phyloP scores from a whole-genome alignment of 768 basidiomycete genomes.

The Pleurotus citrinopileatus region DNA sequence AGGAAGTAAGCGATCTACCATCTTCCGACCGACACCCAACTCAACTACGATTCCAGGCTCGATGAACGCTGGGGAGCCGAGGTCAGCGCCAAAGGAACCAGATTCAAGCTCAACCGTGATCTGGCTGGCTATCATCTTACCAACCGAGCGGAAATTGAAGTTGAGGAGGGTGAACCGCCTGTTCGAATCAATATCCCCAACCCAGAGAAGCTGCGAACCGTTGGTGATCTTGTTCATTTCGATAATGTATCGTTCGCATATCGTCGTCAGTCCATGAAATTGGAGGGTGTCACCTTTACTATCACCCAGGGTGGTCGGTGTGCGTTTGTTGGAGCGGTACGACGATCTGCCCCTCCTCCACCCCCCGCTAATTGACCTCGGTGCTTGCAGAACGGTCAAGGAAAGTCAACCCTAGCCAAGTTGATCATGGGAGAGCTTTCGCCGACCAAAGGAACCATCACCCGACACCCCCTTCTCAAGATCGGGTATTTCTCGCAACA shows the following conservation, averaged over 20 bases:
- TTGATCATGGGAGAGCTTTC: conserved; percentile 29
- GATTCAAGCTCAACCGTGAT: conserved; percentile 61
- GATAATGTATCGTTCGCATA: conserved; percentile 32
- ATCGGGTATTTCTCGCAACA: conserved; percentile 66
- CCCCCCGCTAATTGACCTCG: conserved; percentile 14
- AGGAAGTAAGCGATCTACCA: conserved; percentile 36
- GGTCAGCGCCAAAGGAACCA: conserved; percentile 36
- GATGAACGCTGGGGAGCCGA: conserved; percentile 34
- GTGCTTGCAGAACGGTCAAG: conserved; percentile 47
- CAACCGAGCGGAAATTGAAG: conserved; percentile 34
- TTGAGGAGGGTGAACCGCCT: conserved; percentile 33
- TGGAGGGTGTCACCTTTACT: conserved; percentile 31
- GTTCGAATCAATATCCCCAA: conserved; percentile 31
- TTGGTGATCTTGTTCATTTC: conserved; percentile 30
- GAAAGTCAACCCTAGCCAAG: conserved; percentile 57
- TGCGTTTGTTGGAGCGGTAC: conserved; percentile 36
- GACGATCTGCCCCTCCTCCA: conserved; percentile 1
- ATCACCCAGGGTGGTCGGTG: conserved; percentile 34
- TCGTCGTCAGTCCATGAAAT: conserved; percentile 17
- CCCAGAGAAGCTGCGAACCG: conserved; percentile 25
- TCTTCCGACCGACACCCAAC: neutral
- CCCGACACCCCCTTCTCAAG: conserved; percentile 47
- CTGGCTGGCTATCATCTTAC: conserved; percentile 30
- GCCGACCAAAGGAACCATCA: conserved; percentile 37
- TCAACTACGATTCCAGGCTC: conserved; percentile 16